Conservation (phyloP, 257 asterid species). For the Solanum chmielewskii region DNA sequence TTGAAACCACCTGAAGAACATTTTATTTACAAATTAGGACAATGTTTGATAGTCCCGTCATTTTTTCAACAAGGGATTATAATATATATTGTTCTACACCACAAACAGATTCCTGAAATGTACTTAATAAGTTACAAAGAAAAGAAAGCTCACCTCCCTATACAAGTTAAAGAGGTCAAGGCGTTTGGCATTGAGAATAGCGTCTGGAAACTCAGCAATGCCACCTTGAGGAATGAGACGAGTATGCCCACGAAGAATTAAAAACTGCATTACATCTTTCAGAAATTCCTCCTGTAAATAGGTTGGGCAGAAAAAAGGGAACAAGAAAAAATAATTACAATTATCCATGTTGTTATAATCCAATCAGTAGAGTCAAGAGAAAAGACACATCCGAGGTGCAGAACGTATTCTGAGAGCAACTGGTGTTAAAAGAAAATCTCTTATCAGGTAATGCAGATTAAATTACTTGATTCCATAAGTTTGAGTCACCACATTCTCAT, state of each 20-base stretch:
- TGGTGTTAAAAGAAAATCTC: not conserved
- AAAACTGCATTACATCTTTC: conserved; percentile 95
- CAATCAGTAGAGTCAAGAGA: not conserved
- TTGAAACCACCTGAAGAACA: conserved; percentile 70
- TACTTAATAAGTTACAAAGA: not conserved
- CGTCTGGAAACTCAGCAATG: conserved; percentile 93
- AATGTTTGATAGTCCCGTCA: not conserved
- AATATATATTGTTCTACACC: not conserved
- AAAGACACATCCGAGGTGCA: not conserved
- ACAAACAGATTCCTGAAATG: not conserved
- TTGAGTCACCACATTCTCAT: not conserved
- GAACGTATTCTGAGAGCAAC: not conserved
- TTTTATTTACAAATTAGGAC: not conserved
- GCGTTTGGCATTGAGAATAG: conserved; percentile 97
- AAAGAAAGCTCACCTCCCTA: conserved; percentile 63
- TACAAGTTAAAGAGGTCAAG: conserved; percentile 95
- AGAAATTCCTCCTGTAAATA: conserved; percentile 72
- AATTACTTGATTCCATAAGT: not conserved
- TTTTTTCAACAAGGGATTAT: not conserved
- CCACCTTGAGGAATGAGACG: conserved; percentile 99
- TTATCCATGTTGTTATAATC: not conserved
- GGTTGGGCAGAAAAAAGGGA: not conserved
- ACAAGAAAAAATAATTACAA: not conserved
- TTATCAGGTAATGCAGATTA: not conserved
- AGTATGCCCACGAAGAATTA: conserved; percentile 88